Evolutionary conservation across 441 rosid species (phyloP), one percentile per base, ranked within the genome.

Genomic region (Jatropha podagrica): DNA sequence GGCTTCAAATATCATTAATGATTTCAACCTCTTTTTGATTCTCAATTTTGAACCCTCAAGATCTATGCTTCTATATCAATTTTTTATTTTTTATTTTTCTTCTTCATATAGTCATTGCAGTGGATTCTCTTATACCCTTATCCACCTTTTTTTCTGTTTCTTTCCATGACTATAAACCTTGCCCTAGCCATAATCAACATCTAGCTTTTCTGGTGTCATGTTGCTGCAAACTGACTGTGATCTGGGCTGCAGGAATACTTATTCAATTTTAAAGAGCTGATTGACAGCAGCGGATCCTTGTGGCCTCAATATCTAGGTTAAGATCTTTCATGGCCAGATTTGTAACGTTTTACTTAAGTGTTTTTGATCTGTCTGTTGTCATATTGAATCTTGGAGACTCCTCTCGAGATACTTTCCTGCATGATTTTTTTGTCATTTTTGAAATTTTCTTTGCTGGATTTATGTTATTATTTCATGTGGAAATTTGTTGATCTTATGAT

Each of bases 261-360:
- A 49, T 76, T 79, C 87, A 81, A 73, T 81, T 82, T 83, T 83
- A 83, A 86, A 85, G 87, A 80, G 88, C 86, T 84, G 88, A 82
- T 86, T 84, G 88, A 86, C 86, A 85, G 85, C 84, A 74, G 76
- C 79, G 73, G 85, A 80, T 85, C 76, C 69, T 80, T 78, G 81
- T 84, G 82, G 83, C 87, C 82, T 78, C 89, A 82, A 69, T 80
- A 62, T 84, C 79, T 89, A 86, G 86, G 89, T 89, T 75, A 87
- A 79, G 74, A 83, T 85, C 86, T 83, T 84, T 86, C 81, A 73
- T 79, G 84, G 79, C 78, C 80, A 58, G 64, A 69, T 77, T 65
- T 82, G 54, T 79, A 38, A 32, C 48, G 37, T 75, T 81, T 72
- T 73, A 63, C 71, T n/a, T 26, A 51, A 69, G 18, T 51, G 78